phyloP scores from a whole-genome alignment of 2,329 filamentous ascomycete species.

The Pezicula neosporulosa region DNA sequence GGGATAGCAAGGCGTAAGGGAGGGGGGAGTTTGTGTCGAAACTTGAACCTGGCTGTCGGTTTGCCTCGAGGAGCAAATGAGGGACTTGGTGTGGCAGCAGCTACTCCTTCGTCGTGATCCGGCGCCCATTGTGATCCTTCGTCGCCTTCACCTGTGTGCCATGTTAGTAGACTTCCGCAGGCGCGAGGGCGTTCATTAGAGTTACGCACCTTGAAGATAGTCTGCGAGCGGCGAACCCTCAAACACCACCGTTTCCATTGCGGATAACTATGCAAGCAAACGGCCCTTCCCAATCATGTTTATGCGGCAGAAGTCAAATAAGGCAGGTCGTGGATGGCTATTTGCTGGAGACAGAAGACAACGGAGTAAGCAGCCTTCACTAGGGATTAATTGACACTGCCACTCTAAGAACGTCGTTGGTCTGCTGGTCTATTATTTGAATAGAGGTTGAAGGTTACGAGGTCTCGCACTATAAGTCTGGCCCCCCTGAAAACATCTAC shows the following conservation, averaged over 20 bases:
- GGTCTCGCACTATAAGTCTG: too few relatives aligned
- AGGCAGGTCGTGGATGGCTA: not conserved
- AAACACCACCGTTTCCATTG: constrained; percentile 85
- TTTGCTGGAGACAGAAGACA: too few relatives aligned
- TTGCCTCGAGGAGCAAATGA: constrained; percentile 54
- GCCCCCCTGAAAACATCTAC: too few relatives aligned
- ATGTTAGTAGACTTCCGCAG: constrained; percentile 8
- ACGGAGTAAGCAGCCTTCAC: too few relatives aligned
- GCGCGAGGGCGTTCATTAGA: constrained; percentile 1
- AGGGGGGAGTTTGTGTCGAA: constrained; percentile 44
- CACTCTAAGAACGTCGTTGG: too few relatives aligned
- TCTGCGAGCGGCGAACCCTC: constrained; percentile 84
- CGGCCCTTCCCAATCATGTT: not conserved
- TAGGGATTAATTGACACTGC: too few relatives aligned
- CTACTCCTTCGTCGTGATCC: constrained; percentile 11
- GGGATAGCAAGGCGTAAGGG: constrained; percentile 41
- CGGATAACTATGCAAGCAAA: constrained; percentile 5
- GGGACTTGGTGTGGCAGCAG: constrained; percentile 19
- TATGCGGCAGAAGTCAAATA: not conserved
- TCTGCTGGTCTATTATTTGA: too few relatives aligned
- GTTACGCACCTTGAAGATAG: constrained; percentile 75
- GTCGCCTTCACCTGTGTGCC: constrained; percentile 39
- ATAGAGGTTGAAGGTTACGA: too few relatives aligned
- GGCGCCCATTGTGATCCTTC: constrained; percentile 31
- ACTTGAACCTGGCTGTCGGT: constrained; percentile 50